Percentiles rank a stretch among this genome's conserved stretches.
These are phyloP conservation scores for Vinca minor DNA, from an alignment of 257 asterid genomes.

Conservation along the genomic window DNA sequence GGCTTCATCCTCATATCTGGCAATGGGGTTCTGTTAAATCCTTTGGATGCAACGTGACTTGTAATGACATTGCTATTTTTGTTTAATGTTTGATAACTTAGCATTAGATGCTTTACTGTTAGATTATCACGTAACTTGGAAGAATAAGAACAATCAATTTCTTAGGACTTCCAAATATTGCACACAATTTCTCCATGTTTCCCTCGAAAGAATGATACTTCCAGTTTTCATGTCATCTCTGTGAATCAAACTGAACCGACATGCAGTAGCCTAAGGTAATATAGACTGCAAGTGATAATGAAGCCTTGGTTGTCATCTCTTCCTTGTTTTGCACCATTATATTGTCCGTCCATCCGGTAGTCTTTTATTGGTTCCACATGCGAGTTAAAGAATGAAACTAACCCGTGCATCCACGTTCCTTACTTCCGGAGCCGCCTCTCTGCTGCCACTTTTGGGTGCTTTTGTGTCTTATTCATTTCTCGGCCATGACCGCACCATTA, in stretches of 20 bases:
- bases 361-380: neutral
- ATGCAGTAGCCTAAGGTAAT: neutral
- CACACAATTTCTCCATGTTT: neutral
- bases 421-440: conserved; percentile 12
- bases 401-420: neutral
- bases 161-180: neutral
- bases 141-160: neutral
- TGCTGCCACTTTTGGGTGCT: conserved; percentile 26
- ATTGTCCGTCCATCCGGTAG: neutral
- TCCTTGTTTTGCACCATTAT: neutral
- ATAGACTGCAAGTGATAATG: neutral
- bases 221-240: neutral
- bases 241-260: neutral
- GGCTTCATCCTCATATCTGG: neutral
- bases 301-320: too few relatives aligned
- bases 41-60: neutral
- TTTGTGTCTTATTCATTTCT: conserved; percentile 21
- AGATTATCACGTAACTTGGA: neutral
- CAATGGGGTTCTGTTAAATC: neutral
- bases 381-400: neutral
- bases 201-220: neutral
- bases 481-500: conserved; percentile 21
- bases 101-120: too few relatives aligned
- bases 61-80: too few relatives aligned
- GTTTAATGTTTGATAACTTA: neutral